A percentile compares a stretch with the other conserved stretches of the same genome.
phyloP scores from a whole-genome alignment of 352 stramenopile genomes.

The Phytophthora ohioensis region DNA sequence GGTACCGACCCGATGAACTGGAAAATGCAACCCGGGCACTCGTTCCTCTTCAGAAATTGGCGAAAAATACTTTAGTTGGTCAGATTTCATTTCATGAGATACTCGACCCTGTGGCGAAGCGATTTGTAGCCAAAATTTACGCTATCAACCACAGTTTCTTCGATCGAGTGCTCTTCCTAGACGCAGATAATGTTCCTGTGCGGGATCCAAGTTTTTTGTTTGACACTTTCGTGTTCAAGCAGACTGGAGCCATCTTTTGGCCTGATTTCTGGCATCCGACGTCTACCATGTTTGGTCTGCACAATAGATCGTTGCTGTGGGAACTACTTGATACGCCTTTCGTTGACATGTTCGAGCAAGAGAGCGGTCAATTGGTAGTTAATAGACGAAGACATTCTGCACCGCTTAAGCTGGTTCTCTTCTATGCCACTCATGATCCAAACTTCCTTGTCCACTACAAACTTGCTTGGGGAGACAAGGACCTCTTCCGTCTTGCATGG shows the following conservation, averaged over 20 bases:
- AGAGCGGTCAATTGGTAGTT: slow-evolving; percentile 65
- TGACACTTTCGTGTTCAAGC: slow-evolving; percentile 22
- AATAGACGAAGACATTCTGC: slow-evolving; percentile 40
- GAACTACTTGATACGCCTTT: slow-evolving; percentile 54
- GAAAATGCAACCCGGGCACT: slow-evolving; percentile 10
- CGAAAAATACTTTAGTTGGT: slow-evolving; percentile 13
- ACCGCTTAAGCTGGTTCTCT: slow-evolving; percentile 43
- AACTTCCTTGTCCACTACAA: slow-evolving; percentile 48
- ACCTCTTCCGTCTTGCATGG: slow-evolving; percentile 71
- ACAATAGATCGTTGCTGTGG: slow-evolving; percentile 44
- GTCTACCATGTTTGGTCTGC: slow-evolving; percentile 40
- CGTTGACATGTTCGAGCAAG: slow-evolving; percentile 75
- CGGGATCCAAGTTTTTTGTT: slow-evolving; percentile 63
- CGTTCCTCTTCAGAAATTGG: slow-evolving; percentile 30
- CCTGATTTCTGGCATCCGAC: slow-evolving; percentile 37
- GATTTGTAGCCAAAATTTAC: not conserved
- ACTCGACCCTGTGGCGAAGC: no score
- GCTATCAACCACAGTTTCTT: not conserved
- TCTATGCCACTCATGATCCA: slow-evolving; percentile 55
- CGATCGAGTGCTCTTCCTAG: slow-evolving; percentile 53
- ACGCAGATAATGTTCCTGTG: slow-evolving; percentile 62
- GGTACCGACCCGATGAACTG: slow-evolving; percentile 56
- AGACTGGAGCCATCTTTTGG: slow-evolving; percentile 33
- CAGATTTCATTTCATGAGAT: not conserved
- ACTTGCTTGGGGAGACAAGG: slow-evolving; percentile 65